Evolutionary conservation across 768 basidiomycete species (phyloP).

Genomic region (Podaxis sp.): DNA sequence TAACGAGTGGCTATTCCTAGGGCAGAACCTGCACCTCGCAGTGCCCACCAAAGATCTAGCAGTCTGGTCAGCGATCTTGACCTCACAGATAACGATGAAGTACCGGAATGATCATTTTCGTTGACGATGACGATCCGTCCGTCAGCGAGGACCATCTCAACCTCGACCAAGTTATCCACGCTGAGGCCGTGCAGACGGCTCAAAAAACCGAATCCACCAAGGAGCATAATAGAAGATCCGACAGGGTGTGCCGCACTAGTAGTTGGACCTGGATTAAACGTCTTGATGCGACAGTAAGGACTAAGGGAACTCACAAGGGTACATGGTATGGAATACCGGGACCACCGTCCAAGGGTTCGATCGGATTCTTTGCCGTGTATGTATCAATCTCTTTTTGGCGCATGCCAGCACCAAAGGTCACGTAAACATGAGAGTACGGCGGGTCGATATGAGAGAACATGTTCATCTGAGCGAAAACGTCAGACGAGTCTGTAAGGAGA

Average conservation of each 20-base stretch:
- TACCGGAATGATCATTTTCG: conserved; percentile 71
- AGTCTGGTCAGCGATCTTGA: background rate
- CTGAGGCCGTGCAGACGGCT: conserved; percentile 83
- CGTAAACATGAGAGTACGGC: conserved; percentile 70
- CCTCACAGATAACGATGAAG: conserved; percentile 11
- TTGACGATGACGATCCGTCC: conserved; percentile 80
- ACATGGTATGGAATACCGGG: conserved; percentile 72
- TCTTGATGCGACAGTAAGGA: conserved; percentile 7
- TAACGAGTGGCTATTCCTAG: conserved; percentile 89
- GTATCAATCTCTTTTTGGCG: conserved; percentile 83
- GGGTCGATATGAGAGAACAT: conserved; percentile 54
- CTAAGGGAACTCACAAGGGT: conserved; percentile 57
- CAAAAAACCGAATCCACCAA: conserved; percentile 89
- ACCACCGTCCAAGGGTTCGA: conserved; percentile 50
- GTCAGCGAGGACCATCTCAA: conserved; percentile 90
- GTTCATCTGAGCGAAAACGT: conserved; percentile 28
- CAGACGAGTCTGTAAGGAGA: conserved; percentile 16
- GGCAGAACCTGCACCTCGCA: conserved; percentile 80
- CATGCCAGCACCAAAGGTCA: conserved; percentile 87
- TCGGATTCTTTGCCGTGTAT: conserved; percentile 66
- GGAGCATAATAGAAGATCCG: conserved; percentile 77
- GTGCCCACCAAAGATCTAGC: conserved; percentile 84
- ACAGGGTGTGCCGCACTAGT: conserved; percentile 77
- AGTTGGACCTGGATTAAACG: background rate
- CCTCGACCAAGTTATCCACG: conserved; percentile 87